Base-by-base conservation (phyloP, 2,329 filamentous ascomycete species). In the Ascosphaera pollenicola region DNA sequence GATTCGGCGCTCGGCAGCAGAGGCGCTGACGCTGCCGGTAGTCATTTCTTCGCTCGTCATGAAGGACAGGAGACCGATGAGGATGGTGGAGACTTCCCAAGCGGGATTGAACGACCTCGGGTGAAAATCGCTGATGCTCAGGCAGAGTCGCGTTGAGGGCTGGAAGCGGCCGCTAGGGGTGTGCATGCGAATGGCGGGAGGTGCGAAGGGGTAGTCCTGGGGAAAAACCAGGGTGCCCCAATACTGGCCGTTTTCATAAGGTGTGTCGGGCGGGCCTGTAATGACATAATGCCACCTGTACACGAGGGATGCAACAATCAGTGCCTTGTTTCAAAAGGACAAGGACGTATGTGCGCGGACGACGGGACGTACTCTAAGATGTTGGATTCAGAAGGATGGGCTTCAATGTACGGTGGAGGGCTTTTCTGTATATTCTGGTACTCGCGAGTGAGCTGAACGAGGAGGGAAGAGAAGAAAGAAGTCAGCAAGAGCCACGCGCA, bases 11-110 rank as follows among this genome's bases (percentile, higher is more conserved):
- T 95, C 85, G 3, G 70, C 64, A 38, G 81, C 71, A 0, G 73
- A 78, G 15, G 76, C 81, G 4, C 77, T 76, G 21, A 98, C 73
- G 21, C 78, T 85, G 2, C 89, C 89, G 0, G 89, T 95, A 0
- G 89, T 98, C 79, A 95, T 94, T 63, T 98, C 89, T 54, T 98
- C 87, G 47, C 81, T 83, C 2, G 87, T 95, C 89, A 98, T 98
- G 60, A 98, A 98, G 31, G 80, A 91, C 45, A 95, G 65, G 19
- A 98, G 70, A 8, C 89, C 89, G 40, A 92, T 91, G 13, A 98
- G 65, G 46, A 98, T 98, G 0, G 89, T 98, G 40, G 79, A 87
- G 6, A 98, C 89, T 53, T 93, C 87, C 89, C 89, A 98, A 1
- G 89, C 85, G 2, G 89, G 89, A 56, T 98, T 98, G 66, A 95